A percentile compares a stretch with the other conserved stretches of the same genome.
Conservation (phyloP, 2,329 filamentous ascomycete genomes). For the Xylariales sp. region DNA sequence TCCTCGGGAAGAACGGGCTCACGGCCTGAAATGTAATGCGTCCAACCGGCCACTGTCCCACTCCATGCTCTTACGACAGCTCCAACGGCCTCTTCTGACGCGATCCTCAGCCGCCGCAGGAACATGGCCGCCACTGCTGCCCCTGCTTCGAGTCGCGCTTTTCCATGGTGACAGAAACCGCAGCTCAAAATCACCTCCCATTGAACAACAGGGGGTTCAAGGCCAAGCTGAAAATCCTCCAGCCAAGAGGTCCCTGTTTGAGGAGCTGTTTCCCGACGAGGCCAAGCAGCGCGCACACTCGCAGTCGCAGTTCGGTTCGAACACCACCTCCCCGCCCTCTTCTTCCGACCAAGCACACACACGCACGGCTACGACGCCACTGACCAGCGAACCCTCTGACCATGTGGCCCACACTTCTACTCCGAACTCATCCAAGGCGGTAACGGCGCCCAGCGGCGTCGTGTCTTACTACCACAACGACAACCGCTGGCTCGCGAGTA, state of each 20-base stretch:
- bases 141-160: no score
- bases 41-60: conserved; percentile 17
- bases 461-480: conserved; percentile 4
- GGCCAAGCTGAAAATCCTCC: neutral
- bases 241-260: conserved; percentile 28
- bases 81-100: conserved; percentile 23
- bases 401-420: neutral
- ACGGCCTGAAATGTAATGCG: conserved; percentile 18
- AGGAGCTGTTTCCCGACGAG: conserved; percentile 53
- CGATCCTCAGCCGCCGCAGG: conserved; percentile 24
- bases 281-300: conserved; percentile 17
- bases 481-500: neutral
- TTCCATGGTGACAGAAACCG: conserved; percentile 4
- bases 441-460: neutral
- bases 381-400: no score
- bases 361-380: no score
- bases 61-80: conserved; percentile 28
- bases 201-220: no score
- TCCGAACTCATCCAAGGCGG: neutral
- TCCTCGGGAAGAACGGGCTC: no score
- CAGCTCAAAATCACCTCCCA: conserved; percentile 1
- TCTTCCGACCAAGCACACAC: no score
- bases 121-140: no score
- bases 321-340: neutral
- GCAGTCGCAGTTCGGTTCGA: neutral